Conservation (phyloP, 1,284 basidiomycete species). For the Trichosporon sp. region DNA sequence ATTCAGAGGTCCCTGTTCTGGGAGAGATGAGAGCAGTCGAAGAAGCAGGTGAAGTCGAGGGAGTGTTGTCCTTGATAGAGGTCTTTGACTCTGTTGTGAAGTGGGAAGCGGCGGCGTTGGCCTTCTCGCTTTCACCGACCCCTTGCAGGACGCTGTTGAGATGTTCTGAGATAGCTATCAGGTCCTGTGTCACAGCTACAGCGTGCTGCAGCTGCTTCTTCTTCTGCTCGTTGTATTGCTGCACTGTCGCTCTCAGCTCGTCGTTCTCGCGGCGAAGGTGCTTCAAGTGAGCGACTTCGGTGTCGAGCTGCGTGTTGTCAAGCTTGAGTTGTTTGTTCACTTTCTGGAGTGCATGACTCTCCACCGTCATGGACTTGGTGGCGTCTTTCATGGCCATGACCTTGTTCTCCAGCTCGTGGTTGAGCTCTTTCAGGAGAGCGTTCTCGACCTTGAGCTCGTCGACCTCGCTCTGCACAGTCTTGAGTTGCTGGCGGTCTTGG, state of each 20-base stretch:
- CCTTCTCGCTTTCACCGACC: not conserved
- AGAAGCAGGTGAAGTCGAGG: no score
- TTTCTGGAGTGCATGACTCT: not conserved
- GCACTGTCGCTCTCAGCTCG: not conserved
- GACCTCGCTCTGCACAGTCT: not conserved
- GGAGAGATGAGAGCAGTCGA: no score
- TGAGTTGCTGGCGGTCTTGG: not conserved
- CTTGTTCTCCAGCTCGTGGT: not conserved
- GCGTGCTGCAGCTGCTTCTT: not conserved
- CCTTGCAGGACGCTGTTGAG: not conserved
- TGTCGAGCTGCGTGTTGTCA: not conserved
- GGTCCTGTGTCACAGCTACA: not conserved
- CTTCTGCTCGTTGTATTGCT: not conserved
- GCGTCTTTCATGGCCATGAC: not conserved
- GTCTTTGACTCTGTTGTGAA: not conserved
- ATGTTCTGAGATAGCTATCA: not conserved
- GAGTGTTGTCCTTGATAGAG: not conserved
- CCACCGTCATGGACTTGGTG: not conserved
- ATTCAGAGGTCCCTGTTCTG: no score
- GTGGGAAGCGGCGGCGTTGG: not conserved
- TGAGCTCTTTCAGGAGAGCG: not conserved
- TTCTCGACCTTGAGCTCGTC: not conserved
- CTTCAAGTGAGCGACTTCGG: not conserved
- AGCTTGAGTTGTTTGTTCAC: not conserved
- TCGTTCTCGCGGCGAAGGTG: not conserved